Evolutionary conservation across 176 grass and related monocot species (phyloP), one percentile per base, ranked within the genome.

Genomic region (Poa annua): DNA sequence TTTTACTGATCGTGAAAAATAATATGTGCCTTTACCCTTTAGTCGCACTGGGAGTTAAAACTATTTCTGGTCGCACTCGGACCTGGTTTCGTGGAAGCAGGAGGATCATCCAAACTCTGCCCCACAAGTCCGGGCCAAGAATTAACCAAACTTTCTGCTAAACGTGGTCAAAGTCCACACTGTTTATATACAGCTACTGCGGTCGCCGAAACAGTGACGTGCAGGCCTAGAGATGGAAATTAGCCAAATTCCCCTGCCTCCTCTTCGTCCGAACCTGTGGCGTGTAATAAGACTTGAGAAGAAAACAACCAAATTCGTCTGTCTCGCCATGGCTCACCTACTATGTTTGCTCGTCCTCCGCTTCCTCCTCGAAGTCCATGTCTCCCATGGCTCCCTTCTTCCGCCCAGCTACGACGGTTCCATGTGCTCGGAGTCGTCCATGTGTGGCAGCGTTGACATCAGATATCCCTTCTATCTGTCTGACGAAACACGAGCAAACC

Each of bases 401-500:
- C 78, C 34, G 15, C 17, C 0, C 49, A 64, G 14, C 0, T 77
- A 85, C 9, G 14, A 81, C 34, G 0, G 0, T 3, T 85, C 78
- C 5, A 71, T 70, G 6, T 89, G 83, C 78, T 6, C 24, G 12
- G 24, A 63, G 0, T 48, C 68, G 5, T 7, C 0, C 71, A 0
- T 0, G 5, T 91, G 85, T 17, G 85, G 89, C 3, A 0, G 0
- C 59, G 36, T 91, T 9, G 0, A 36, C 0, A 85, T 91, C 85
- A 1, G 0, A 0, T 88, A 91, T 14, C 81, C 85, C 0, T 85
- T 91, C 76, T 71, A 53, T 16, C 69, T 71, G 0, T 50, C 70
- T 14, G 16, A 8, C 39, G 0, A 3, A 0, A 56, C 0, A 4
- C 5, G 0, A 34, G 1, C 4, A 2, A n/a, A 2, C 15, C 0